Evolutionary conservation across 495 filamentous ascomycete species (phyloP).

Genomic region (Daldinia concentrica): DNA sequence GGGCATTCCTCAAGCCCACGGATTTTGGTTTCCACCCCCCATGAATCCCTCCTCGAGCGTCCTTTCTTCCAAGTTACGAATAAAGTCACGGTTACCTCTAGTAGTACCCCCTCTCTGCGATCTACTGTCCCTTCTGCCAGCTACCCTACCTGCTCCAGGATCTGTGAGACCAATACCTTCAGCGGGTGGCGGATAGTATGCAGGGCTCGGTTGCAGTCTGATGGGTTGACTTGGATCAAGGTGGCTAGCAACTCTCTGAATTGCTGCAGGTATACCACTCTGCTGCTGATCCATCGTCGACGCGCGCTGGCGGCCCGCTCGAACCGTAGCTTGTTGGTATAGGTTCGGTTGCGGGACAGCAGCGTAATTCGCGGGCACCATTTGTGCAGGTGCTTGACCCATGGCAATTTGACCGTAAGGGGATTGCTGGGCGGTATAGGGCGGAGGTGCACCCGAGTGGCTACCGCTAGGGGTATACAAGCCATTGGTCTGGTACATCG

Average conservation of each 20-base stretch:
- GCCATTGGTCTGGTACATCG: conserved; percentile 77
- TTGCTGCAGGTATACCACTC: conserved; percentile 87
- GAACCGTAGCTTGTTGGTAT: conserved; percentile 85
- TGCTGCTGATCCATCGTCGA: conserved; percentile 95
- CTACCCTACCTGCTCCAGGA: conserved; percentile 66
- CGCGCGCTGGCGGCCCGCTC: conserved; percentile 86
- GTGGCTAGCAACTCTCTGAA: conserved; percentile 96
- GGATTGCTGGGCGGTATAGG: conserved; percentile 77
- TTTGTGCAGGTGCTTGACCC: conserved; percentile 68
- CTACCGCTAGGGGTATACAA: conserved; percentile 76
- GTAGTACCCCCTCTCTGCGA: conserved; percentile 63
- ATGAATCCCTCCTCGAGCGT: conserved; percentile 87
- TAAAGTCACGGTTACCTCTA: conserved; percentile 83
- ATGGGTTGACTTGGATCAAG: conserved; percentile 96
- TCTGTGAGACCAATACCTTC: conserved; percentile 72
- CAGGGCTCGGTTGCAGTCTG: conserved; percentile 91
- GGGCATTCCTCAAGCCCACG: conserved; percentile 58
- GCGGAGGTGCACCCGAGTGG: conserved; percentile 78
- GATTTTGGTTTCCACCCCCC: conserved; percentile 54
- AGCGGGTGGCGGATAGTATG: conserved; percentile 96
- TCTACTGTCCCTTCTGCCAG: conserved; percentile 80
- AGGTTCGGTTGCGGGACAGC: conserved; percentile 68
- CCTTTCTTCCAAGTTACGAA: conserved; percentile 90
- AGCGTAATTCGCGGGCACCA: conserved; percentile 74
- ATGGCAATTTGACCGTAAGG: conserved; percentile 83